Conservation (phyloP, 78 protist genomes). For the Dictyostelium purpureum region DNA sequence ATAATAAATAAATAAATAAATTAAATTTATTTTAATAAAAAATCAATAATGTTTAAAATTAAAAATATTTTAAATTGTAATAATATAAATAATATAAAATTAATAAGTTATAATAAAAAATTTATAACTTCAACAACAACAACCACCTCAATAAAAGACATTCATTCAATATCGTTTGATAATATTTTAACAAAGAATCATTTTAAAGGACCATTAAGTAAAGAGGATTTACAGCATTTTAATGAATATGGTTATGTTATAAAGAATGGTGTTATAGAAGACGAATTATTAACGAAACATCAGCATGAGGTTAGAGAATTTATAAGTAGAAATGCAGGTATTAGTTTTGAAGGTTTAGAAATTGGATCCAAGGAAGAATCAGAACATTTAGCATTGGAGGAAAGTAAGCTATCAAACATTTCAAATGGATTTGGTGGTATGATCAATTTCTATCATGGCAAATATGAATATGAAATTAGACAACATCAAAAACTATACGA, state of each 20-base stretch:
- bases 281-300: conserved; percentile 7
- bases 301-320: conserved; percentile 55
- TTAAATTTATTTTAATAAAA: too few relatives aligned
- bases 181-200: neutral
- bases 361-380: conserved; percentile 39
- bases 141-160: too few relatives aligned
- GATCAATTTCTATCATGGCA: conserved; percentile 70
- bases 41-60: too few relatives aligned
- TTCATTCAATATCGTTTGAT: neutral
- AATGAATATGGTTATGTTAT: conserved; percentile 23
- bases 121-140: too few relatives aligned
- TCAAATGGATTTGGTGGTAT: conserved; percentile 75
- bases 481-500: conserved; percentile 22
- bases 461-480: conserved; percentile 28
- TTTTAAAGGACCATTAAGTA: neutral
- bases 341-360: neutral
- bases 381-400: neutral
- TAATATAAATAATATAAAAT: too few relatives aligned
- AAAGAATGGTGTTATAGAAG: neutral
- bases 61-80: too few relatives aligned
- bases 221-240: conserved; percentile 8
- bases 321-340: conserved; percentile 32
- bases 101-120: too few relatives aligned
- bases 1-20: too few relatives aligned
- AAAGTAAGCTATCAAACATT: neutral